Percentiles rank a stretch among this genome's conserved stretches.
Evolutionary conservation across 2,329 filamentous ascomycete species (phyloP).

Genomic region (Zelopaecilomyces penicillatus): DNA sequence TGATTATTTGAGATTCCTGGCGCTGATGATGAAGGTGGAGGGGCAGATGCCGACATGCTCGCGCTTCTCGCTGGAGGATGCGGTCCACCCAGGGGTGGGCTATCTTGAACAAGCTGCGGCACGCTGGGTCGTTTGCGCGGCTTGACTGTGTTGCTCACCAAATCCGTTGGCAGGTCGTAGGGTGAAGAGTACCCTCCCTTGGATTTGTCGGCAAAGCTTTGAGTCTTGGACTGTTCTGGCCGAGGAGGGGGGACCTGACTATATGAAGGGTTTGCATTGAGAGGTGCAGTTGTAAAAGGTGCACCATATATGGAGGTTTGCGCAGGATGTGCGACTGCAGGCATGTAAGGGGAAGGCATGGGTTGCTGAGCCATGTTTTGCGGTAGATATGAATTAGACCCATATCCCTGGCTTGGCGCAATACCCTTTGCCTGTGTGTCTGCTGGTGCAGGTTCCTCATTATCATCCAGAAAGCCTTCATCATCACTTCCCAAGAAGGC

Average conservation of each 20-base stretch:
- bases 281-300: conserved; percentile 10
- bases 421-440: conserved; percentile 5
- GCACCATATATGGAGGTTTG: background rate
- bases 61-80: conserved; percentile 53
- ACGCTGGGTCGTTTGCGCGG: conserved; percentile 57
- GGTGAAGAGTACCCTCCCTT: conserved; percentile 91
- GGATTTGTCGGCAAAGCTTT: conserved; percentile 84
- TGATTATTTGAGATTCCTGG: conserved; percentile 22
- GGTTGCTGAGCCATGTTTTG: conserved; percentile 1
- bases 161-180: conserved; percentile 88
- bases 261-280: conserved; percentile 25
- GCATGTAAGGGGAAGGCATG: conserved; percentile 4
- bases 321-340: conserved; percentile 1
- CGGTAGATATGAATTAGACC: conserved; percentile 4
- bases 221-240: conserved; percentile 48
- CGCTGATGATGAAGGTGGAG: conserved; percentile 16
- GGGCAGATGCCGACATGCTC: conserved; percentile 40
- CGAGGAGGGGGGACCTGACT: conserved; percentile 27
- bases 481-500: conserved; percentile 74
- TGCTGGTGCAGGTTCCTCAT: conserved; percentile 32
- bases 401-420: background rate
- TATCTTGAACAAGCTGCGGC: conserved; percentile 41
- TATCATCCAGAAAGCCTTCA: conserved; percentile 75
- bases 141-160: conserved; percentile 47
- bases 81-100: conserved; percentile 31